A percentile compares a stretch with the other conserved stretches of the same genome.
Evolutionary conservation across 2,329 filamentous ascomycete genomes (phyloP).

Genomic region (Didymella keratinophila): DNA sequence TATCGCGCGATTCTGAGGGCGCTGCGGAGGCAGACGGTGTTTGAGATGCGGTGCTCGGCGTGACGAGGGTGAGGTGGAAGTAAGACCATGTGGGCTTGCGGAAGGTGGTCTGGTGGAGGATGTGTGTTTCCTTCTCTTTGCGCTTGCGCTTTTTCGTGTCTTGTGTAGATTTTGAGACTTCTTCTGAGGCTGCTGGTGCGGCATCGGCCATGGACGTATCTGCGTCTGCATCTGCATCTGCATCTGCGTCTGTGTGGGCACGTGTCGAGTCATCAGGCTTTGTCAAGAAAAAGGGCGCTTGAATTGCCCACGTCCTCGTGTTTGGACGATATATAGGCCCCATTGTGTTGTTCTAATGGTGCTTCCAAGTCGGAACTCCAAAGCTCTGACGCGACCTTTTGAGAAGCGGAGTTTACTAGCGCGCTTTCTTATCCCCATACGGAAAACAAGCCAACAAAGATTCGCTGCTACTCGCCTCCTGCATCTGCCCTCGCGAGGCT

Average conservation of each 20-base stretch:
- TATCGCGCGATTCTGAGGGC: slow-evolving; percentile 4
- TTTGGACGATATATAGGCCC: slow-evolving; percentile 1
- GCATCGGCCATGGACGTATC: slow-evolving; percentile 13
- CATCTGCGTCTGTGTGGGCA: neutral
- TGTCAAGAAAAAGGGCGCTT: neutral
- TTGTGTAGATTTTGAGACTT: neutral
- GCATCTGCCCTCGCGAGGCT: too few species aligned
- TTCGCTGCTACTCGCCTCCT: too few species aligned
- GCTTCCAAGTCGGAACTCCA: too few species aligned
- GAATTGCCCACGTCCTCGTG: neutral
- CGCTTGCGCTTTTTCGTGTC: slow-evolving; percentile 30
- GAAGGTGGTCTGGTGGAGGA: slow-evolving; percentile 50
- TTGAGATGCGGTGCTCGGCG: slow-evolving; percentile 19
- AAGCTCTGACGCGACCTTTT: slow-evolving; percentile 30
- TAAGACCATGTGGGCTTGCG: slow-evolving; percentile 52
- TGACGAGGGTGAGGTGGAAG: slow-evolving; percentile 51
- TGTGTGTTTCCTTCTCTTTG: slow-evolving; percentile 27
- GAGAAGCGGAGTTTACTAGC: slow-evolving; percentile 33
- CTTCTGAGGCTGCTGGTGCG: slow-evolving; percentile 5
- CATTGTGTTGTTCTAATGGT: slow-evolving; percentile 3
- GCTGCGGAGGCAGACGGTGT: slow-evolving; percentile 5
- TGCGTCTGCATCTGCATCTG: slow-evolving; percentile 1
- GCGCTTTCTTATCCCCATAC: slow-evolving; percentile 20
- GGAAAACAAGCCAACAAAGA: too few species aligned
- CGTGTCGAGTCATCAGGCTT: neutral